Base-by-base conservation (phyloP, 108 stramenopile genomes). In the Cylindrotheca fusiformis region DNA sequence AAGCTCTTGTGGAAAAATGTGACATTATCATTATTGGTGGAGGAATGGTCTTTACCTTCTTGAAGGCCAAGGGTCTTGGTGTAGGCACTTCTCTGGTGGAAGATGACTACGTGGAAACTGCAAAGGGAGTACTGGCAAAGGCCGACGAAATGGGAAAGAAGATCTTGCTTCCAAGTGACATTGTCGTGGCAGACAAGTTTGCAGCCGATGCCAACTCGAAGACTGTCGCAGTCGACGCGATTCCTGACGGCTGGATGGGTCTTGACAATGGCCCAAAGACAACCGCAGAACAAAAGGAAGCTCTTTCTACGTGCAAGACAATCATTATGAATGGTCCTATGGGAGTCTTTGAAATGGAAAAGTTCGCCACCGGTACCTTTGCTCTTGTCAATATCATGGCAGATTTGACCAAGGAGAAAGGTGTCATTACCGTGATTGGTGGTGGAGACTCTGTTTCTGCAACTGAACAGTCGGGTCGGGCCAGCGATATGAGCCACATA, bases 361-460 rank as follows among this genome's bases (percentile, higher is more conserved):
- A 84, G 2, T 99, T 96, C 69, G 88, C 91, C 41, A 77, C 77
- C 18, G 96, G 94, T 31, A 94, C 97, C 49, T 83, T 81, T 52
- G 83, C 73, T 6, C 64, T 99, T 53, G 96, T 95, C 18, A 77
- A 96, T 55, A 83, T 83, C 2, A 59, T 98, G 57, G 96, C 78
- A 20, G 88, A 93, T 24, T 75, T 86, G 48, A 99, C 99, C 30
- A 76, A 78, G 48, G 60, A 71, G 21, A 74, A 82, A 30, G 95
- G 96, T 6, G 58, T 75, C 50, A 71, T 93, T 27, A 93, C 91
- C 50, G 96, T 97, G 57, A 91, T 99, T 70, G 95, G 96, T 44
- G 99, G 99, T 23, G 97, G 97, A 18, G 97, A 98, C 57, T 91
- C 90, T 59, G 97, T 95, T 25, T 91, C 93, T n/a, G 95, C 96